Base-by-base conservation (phyloP, 2,329 filamentous ascomycete genomes). In the Akanthomyces uredinophilus region DNA sequence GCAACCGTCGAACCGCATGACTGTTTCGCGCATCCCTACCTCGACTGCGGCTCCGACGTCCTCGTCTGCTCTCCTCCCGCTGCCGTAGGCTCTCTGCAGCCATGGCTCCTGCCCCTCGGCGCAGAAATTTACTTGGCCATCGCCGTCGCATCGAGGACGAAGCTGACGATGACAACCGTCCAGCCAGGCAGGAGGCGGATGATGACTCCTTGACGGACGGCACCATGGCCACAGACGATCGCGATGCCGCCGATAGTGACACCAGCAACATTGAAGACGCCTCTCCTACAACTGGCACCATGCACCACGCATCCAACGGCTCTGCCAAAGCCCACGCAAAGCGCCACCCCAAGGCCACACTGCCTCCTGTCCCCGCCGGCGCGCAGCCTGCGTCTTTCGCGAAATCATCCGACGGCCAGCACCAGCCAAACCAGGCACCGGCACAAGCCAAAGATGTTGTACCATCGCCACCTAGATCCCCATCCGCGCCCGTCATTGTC, bases 131-230 rank as follows among this genome's bases (percentile, higher is more conserved):
- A 69, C 83, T 89, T 74, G 85, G 86, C 72, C 85, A 85, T 68
- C 84, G 87, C 70, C 86, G 88, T 72, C 84, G 87, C 68, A 81
- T 86, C 67, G 86, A 87, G 74, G 87, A 90, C 70, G 87, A 90
- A 72, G 87, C 83, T 68, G 88, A 90, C 69, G 88, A 90, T 66
- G 87, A 90, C 66, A 83, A 78, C 66, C 81, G 79, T 64, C 78
- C 75, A 57, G 83, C 84, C 64, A 76, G 78, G 59, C 75, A 81
- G 63, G 85, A 87, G 54, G 72, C 83, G 44, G 85, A 88, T 67
- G 86, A 89, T 67, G 86, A 89, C 71, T 89, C 86, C 57, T 73
- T 86, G 67, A 87, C 83, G 66, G 87, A 89, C 64, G 86, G 83
- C 66, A 88, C 87, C 62, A 75, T 85, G 67, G 77, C 78, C 63